Evolutionary conservation across 139 green algal species (phyloP), one percentile per base, ranked within the genome.

Genomic region (Gonium pectorale): DNA sequence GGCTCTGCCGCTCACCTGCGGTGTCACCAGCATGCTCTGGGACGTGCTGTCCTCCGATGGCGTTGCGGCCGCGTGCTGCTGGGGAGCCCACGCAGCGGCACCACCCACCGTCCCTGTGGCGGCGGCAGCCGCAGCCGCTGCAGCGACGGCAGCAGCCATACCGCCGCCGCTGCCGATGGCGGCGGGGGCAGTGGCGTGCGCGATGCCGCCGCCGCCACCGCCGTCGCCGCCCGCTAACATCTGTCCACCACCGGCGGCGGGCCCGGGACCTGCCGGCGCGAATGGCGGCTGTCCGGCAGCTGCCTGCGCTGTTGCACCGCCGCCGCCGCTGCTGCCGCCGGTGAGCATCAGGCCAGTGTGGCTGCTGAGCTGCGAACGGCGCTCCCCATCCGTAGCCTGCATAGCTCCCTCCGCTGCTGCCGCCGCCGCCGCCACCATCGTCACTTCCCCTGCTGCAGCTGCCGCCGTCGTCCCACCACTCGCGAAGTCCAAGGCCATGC

Each of bases 31-130:
- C 43, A 73, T 46, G 41, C 77, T 83, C n/a, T 83, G 77, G 2
- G 62, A 73, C 2, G 77, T 83, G 43, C 77, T 83, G 31, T 83
- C 77, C 21, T 83, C 77, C 8, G 77, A 83, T 22, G 31, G 77
- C 3, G 62, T 73, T 4, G 66, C 1, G 8, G 66, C 38, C 4
- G 35, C 35, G 6, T 29, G 56, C 56, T 29, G n/a, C 29, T 6
- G 31, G 8, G 60, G 60, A 29, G 60, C n/a, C 60, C 60, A 68
- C 6, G 29, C 5, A 19, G 60, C 31, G n/a, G 19, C 60, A 41
- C n/a, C 54, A 15, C 22, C 19, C 15, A n/a, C n/a, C n/a, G n/a
- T n/a, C n/a, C n/a, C n/a, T n/a, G 9, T 64, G 56, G 6, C 56
- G 15, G 54, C 38, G 7, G 27, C 73, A 24, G 54, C 73, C 54